Conservation (phyloP, 2,329 filamentous ascomycete genomes). For the Talaromyces amestolkiae region DNA sequence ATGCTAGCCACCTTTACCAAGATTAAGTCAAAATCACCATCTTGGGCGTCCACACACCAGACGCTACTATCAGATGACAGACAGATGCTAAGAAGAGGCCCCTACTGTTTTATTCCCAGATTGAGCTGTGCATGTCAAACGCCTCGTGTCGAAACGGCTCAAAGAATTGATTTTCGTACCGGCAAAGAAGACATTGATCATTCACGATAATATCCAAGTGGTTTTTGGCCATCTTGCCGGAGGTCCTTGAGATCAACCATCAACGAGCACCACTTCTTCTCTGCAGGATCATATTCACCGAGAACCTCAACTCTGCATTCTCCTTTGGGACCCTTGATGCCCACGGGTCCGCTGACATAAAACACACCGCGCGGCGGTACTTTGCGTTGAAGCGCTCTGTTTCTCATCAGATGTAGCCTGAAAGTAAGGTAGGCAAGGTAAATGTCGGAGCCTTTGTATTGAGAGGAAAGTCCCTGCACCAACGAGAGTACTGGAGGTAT, state of each 20-base stretch:
- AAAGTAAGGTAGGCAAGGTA: slow-evolving; percentile 34
- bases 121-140: not conserved
- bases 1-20: too few species aligned
- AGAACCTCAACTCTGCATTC: slow-evolving; percentile 37
- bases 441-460: slow-evolving; percentile 36
- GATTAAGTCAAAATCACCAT: too few species aligned
- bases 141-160: not conserved
- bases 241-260: slow-evolving; percentile 34
- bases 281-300: slow-evolving; percentile 36
- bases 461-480: slow-evolving; percentile 35
- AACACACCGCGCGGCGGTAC: slow-evolving; percentile 34
- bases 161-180: not conserved
- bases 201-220: slow-evolving; percentile 25
- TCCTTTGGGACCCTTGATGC: slow-evolving; percentile 33
- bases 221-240: slow-evolving; percentile 28
- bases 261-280: slow-evolving; percentile 30
- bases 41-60: too few species aligned
- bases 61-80: too few species aligned
- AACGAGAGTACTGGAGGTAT: slow-evolving; percentile 30
- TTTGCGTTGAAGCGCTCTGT: slow-evolving; percentile 24
- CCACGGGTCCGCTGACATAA: slow-evolving; percentile 35
- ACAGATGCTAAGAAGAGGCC: too few species aligned
- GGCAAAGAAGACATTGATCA: not conserved
- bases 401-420: slow-evolving; percentile 24
- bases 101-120: not conserved